phyloP scores from a whole-genome alignment of 2,329 filamentous ascomycete species.

The Cladosporium sp. region DNA sequence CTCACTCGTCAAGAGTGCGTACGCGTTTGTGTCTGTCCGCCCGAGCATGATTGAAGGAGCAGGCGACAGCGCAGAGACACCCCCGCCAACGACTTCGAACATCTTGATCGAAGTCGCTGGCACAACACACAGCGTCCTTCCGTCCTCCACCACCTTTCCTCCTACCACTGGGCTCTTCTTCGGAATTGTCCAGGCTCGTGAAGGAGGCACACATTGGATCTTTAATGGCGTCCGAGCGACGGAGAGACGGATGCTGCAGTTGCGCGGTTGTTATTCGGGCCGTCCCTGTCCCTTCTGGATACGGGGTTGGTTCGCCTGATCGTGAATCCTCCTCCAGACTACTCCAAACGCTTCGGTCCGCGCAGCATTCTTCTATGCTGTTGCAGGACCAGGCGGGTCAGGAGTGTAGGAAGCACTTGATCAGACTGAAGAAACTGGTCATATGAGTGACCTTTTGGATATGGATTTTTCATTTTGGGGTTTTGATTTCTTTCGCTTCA shows the following conservation, averaged over 20 bases:
- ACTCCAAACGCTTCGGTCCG: conserved; percentile 9
- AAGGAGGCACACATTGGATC: conserved; percentile 3
- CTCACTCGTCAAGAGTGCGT: conserved; percentile 3
- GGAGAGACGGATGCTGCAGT: conserved; percentile 25
- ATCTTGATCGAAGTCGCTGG: not conserved
- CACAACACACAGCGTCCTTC: conserved; percentile 12
- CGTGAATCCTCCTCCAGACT: conserved; percentile 8
- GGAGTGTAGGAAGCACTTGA: not conserved
- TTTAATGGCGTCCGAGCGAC: conserved; percentile 4
- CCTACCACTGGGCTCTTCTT: not conserved
- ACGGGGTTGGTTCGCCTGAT: conserved; percentile 28
- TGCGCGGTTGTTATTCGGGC: conserved; percentile 30
- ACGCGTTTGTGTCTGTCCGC: conserved; percentile 16
- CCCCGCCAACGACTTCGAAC: conserved; percentile 24
- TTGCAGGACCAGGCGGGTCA: conserved; percentile 5
- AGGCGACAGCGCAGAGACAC: conserved; percentile 18
- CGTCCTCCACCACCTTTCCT: conserved; percentile 11
- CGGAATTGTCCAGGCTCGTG: not conserved
- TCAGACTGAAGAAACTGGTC: conserved; percentile 10
- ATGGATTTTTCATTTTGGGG: not conserved
- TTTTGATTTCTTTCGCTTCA: not conserved
- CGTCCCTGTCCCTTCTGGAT: conserved; percentile 32
- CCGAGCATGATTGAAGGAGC: conserved; percentile 20
- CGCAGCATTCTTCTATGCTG: not conserved
- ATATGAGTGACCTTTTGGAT: not conserved